Percentiles rank a stretch among this genome's conserved stretches.
Evolutionary conservation across 345 rosid species (phyloP).

Genomic region (Laguncularia racemosa): DNA sequence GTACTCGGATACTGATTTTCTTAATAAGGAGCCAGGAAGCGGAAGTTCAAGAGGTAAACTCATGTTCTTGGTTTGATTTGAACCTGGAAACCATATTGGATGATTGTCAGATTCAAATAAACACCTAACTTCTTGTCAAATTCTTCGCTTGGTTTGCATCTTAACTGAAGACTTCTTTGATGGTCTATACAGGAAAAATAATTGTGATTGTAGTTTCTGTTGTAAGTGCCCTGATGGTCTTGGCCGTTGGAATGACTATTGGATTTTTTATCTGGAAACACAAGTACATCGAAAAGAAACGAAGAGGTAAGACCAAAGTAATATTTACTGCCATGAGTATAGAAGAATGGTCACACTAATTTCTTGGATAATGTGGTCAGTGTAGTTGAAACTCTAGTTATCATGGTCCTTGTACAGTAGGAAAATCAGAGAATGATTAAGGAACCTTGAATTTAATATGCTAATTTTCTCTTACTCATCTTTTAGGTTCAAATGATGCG

Average conservation of each 20-base stretch:
- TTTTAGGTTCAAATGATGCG: slow-evolving; percentile 63
- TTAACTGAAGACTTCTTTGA: no score
- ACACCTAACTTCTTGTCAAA: not conserved
- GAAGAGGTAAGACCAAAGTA: slow-evolving; percentile 66
- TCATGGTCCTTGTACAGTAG: no score
- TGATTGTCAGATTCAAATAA: no score
- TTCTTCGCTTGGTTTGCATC: slow-evolving; percentile 5
- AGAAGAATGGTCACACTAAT: no score
- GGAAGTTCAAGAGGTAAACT: slow-evolving; percentile 56
- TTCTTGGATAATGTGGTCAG: no score
- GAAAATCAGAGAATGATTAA: no score
- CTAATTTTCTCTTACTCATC: no score
- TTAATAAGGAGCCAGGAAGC: slow-evolving; percentile 39
- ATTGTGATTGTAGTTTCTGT: slow-evolving; percentile 63
- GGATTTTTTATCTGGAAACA: slow-evolving; percentile 59
- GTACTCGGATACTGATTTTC: slow-evolving; percentile 74
- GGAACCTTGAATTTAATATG: no score
- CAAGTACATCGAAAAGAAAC: slow-evolving; percentile 50
- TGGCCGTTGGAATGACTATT: slow-evolving; percentile 44
- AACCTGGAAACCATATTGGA: no score
- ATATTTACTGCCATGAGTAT: no score
- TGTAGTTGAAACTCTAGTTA: no score
- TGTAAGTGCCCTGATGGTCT: slow-evolving; percentile 52
- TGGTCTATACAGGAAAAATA: slow-evolving; percentile 37
- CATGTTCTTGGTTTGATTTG: no score